phyloP scores from a whole-genome alignment of 495 filamentous ascomycete species.

The Aspergillus panamensis region DNA sequence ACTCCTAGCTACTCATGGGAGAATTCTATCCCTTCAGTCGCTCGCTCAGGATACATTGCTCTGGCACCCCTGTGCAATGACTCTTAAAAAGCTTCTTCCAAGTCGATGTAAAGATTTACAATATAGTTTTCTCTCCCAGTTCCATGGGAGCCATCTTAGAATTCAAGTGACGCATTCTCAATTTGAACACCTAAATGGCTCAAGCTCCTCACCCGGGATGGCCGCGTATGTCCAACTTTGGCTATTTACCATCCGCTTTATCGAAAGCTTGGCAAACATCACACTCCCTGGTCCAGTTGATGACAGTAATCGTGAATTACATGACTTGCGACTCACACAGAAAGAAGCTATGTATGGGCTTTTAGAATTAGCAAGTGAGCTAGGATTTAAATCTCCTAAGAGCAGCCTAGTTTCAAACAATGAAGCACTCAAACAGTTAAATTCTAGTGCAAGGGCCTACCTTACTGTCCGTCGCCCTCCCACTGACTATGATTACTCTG shows the following conservation, averaged over 20 bases:
- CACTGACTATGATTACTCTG: not conserved
- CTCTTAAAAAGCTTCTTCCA: not conserved
- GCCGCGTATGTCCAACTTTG: not conserved
- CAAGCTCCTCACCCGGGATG: not conserved
- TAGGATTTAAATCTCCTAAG: not conserved
- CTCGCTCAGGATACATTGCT: not conserved
- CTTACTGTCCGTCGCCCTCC: not conserved
- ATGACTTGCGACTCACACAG: not conserved
- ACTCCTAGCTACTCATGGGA: not conserved
- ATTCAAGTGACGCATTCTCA: not conserved
- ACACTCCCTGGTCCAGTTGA: not conserved
- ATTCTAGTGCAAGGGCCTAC: not conserved
- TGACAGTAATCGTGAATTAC: not conserved
- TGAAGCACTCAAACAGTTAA: not conserved
- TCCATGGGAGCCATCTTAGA: not conserved
- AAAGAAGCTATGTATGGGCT: not conserved
- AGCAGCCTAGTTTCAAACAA: not conserved
- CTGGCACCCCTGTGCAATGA: not conserved
- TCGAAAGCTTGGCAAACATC: not conserved
- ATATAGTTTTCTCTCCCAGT: not conserved
- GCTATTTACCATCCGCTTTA: not conserved
- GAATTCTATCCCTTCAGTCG: not conserved
- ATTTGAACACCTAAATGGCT: not conserved
- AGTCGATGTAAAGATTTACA: not conserved
- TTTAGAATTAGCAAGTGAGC: not conserved